Evolutionary conservation across 2,329 filamentous ascomycete species (phyloP), one percentile per base, ranked within the genome.

Genomic region (Beauveria caledonica): DNA sequence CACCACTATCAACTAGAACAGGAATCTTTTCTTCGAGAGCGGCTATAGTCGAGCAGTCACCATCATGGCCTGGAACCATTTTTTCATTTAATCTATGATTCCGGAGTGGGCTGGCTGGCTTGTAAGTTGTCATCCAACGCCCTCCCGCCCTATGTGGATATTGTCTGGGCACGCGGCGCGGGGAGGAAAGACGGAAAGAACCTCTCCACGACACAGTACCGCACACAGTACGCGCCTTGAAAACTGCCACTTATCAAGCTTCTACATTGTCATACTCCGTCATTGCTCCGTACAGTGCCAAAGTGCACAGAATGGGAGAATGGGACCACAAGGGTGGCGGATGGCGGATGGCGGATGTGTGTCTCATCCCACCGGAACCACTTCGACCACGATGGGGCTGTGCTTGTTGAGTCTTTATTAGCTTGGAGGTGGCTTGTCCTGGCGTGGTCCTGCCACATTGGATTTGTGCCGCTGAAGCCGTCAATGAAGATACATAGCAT

Each of bases 61-160:
- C 36, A 40, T 15, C 42, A 44, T 60, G 58, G 58, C 58, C 58
- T 60, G 58, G 58, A 60, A 46, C 57, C 40, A 25, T 45, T 23
- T 10, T 25, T 27, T 13, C 54, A 33, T 23, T 46, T 48, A 39
- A 50, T 50, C 55, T 19, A 50, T 5, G 10, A 7, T 29, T 15
- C 17, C 17, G 1, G 13, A 56, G 53, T 51, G 45, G 56, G 56
- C 46, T 23, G 45, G 25, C 7, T 36, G 54, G 27, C 13, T 57
- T 57, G 54, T 44, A 19, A 21, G 29, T 56, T 56, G 53, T 49
- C 19, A 19, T 51, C 39, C 9, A 13, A 36, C 23, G 33, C 9
- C 46, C 33, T 40, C 21, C 21, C 21, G 33, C 45, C 45, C 25
- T 13, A 45, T 15, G 45, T 51, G 48, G 48, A 29, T 25, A 23